Conservation (phyloP, 1,139 yeast genomes). For the Meyerozyma elateridarum region DNA sequence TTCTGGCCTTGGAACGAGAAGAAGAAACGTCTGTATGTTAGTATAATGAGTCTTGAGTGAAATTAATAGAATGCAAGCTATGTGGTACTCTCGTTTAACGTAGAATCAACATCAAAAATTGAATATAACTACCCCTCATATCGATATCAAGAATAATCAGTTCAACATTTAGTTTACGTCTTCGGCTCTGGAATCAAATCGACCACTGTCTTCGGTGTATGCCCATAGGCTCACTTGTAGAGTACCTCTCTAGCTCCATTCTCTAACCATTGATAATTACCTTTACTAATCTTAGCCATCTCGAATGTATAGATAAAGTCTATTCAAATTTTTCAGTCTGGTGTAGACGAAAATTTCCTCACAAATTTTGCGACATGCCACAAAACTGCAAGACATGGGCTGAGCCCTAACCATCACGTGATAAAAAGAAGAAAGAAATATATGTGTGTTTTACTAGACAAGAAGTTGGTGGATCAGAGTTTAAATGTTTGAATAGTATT, state of each 20-base stretch:
- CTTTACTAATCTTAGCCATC: slow-evolving; percentile 65
- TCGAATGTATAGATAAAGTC: slow-evolving; percentile 14
- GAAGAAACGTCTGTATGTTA: slow-evolving; percentile 85
- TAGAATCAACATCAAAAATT: too few relatives aligned
- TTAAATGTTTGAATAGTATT: slow-evolving; percentile 1
- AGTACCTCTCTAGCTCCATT: too few relatives aligned
- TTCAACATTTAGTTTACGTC: too few relatives aligned
- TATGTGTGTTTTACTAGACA: slow-evolving; percentile 2
- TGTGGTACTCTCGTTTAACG: too few relatives aligned
- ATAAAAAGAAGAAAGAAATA: too few relatives aligned
- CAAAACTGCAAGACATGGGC: slow-evolving; percentile 4
- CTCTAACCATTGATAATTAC: too few relatives aligned
- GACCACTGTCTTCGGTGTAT: too few relatives aligned
- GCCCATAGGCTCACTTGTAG: too few relatives aligned
- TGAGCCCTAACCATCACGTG: slow-evolving; percentile 2
- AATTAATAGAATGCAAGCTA: too few relatives aligned
- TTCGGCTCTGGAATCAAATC: too few relatives aligned
- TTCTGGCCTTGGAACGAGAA: slow-evolving; percentile 99
- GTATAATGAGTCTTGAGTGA: slow-evolving; percentile 17
- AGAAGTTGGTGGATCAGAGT: background rate
- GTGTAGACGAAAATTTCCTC: slow-evolving; percentile 2
- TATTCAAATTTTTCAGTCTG: slow-evolving; percentile 4
- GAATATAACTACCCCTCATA: too few relatives aligned
- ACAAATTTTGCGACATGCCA: slow-evolving; percentile 3
- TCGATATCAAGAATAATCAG: too few relatives aligned